Evolutionary conservation across 805 yeast species (phyloP).

Genomic region (Ogataea corticis): DNA sequence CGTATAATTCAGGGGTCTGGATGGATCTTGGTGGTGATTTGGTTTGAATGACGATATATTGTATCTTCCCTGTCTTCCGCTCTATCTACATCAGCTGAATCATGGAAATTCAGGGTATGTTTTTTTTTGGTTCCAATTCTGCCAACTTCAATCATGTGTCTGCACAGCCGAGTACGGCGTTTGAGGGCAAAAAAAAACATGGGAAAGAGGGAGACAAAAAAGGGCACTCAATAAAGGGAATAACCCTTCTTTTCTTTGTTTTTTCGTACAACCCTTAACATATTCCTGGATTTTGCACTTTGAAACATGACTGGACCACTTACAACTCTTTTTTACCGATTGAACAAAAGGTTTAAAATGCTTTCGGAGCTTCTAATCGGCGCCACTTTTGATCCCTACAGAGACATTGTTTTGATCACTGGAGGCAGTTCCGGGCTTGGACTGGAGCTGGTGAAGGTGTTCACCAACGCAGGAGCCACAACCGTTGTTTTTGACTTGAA

Average conservation of each 20-base stretch:
- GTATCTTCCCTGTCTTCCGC: no score
- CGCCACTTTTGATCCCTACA: constrained; percentile 48
- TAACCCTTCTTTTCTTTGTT: no score
- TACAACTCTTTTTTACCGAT: constrained; percentile 24
- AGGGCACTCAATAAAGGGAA: background rate
- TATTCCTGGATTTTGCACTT: no score
- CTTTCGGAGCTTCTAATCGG: constrained; percentile 48
- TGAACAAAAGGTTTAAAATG: constrained; percentile 30
- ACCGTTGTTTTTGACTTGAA: constrained; percentile 69
- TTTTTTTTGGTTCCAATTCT: background rate
- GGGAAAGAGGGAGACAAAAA: background rate
- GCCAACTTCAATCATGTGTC: background rate
- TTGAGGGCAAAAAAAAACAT: background rate
- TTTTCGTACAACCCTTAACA: no score
- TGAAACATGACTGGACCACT: constrained; percentile 32
- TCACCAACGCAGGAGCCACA: constrained; percentile 44
- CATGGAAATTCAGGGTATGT: no score
- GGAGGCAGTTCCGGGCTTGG: constrained; percentile 90
- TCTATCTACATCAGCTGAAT: no score
- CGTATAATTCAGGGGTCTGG: no score
- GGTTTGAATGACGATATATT: no score
- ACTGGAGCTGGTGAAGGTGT: constrained; percentile 49
- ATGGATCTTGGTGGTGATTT: no score
- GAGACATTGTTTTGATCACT: constrained; percentile 72
- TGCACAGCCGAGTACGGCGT: background rate